Conservation (phyloP, 208 protist genomes). For the Trypanosoma melophagium region DNA sequence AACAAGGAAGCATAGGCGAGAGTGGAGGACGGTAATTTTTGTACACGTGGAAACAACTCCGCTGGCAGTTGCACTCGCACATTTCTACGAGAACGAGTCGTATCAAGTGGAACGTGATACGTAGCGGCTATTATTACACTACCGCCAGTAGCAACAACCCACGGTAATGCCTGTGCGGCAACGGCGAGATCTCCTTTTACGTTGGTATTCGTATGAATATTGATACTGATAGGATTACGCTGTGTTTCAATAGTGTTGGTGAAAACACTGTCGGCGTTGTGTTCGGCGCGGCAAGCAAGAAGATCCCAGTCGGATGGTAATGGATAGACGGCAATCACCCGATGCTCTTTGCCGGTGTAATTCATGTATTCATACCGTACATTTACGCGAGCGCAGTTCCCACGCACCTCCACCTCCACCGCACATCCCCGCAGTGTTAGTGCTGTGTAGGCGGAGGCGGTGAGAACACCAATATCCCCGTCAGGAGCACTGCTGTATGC, state of each 20-base stretch:
- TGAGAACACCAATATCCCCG: slow-evolving; percentile 46
- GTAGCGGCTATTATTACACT: slow-evolving; percentile 42
- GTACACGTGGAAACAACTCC: slow-evolving; percentile 48
- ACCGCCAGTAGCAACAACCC: slow-evolving; percentile 49
- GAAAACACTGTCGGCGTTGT: slow-evolving; percentile 34
- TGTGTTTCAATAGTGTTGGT: neutral
- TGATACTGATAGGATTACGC: too few relatives aligned
- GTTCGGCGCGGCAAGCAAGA: slow-evolving; percentile 33
- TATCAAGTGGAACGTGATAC: slow-evolving; percentile 53
- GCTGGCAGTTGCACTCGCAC: slow-evolving; percentile 45
- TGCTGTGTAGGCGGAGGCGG: slow-evolving; percentile 41
- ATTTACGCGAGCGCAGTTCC: slow-evolving; percentile 56
- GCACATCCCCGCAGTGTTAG: slow-evolving; percentile 59
- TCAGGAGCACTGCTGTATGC: slow-evolving; percentile 52
- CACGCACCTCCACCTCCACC: slow-evolving; percentile 45
- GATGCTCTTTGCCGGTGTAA: slow-evolving; percentile 43
- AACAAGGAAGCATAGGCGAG: slow-evolving; percentile 53
- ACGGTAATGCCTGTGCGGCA: slow-evolving; percentile 63
- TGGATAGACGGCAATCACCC: slow-evolving; percentile 71
- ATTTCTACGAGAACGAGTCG: slow-evolving; percentile 24
- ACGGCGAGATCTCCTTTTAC: slow-evolving; percentile 17
- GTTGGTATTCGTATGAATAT: too few relatives aligned
- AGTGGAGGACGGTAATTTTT: slow-evolving; percentile 34
- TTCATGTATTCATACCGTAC: slow-evolving; percentile 72
- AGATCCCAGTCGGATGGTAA: slow-evolving; percentile 56